Evolutionary conservation across 1,284 basidiomycete genomes (phyloP), one percentile per base, ranked within the genome.

Genomic region (Ceratobasidium sp.): DNA sequence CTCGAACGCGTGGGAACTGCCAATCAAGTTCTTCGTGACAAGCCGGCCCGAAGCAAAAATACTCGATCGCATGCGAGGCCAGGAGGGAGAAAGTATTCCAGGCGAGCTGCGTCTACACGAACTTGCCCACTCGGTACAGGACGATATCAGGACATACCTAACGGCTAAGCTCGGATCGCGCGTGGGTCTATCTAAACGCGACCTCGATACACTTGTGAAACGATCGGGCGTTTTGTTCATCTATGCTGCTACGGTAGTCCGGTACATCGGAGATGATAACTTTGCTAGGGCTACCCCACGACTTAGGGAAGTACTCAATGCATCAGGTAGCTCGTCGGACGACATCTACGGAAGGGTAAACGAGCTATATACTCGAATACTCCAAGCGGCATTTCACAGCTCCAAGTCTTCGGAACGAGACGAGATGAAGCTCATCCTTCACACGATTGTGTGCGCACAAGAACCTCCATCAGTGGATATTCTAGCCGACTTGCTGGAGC

Each of bases 181-280:
- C 10, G 8, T 59, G 30, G 8, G 30, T 0, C 7, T 59, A 27
- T 30, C 55, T 33, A 5, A 20, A 23, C 4, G 3, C n/a, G 1
- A 59, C 8, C 23, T 59, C 12, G 23, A 59, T 30, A 27, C 27
- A 27, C 55, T 59, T 14, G 55, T 33, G 10, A 27, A 59, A 59
- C n/a, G 30, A 30, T 23, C 65, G 16, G 65, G 65, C 44, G 44
- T 23, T 30, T 50, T 69, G 3, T 69, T 69, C 50, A 69, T 69
- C 48, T 69, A 54, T n/a, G 67, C 3, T 54, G 27, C 27, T 30
- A 30, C 27, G 27, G 27, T 30, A 30, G 27, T 30, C 2, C 27
- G 27, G 27, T 30, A 54, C 38, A 69, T 69, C 8, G 27, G 6
- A 1, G 14, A 8, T 5, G 48, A 55, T n/a, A 41, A 55, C 50